Base-by-base conservation (phyloP, 495 filamentous ascomycete genomes). In the Annulohypoxylon nitens region DNA sequence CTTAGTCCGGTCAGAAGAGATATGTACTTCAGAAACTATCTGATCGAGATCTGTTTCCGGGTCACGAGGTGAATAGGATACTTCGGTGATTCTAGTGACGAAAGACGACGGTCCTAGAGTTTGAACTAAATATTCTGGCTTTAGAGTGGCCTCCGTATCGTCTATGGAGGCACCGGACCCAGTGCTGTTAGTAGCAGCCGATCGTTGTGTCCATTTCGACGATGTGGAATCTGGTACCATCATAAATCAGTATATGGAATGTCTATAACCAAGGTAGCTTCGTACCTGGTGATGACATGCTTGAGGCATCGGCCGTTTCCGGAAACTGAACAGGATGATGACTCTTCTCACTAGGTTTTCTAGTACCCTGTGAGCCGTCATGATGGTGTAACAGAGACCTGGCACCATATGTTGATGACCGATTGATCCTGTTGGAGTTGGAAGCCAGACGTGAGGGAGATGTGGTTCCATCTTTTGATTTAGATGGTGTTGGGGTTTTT, bases 181-280 rank as follows among this genome's bases (percentile, higher is more conserved):
- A 43, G 73, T 76, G 41, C 75, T 76, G 26, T 78, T 73, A 33
- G 79, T 78, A 23, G 78, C 75, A 30, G 76, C 70, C 47, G 83
- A 81, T 30, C 76, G 53, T 3, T 80, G 74, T 16, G 81, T 84
- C 71, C 80, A 76, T 74, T 78, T 83, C 0, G 83, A 85, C 33
- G 83, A 64, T 7, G 80, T 78, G 2, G 83, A 84, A 67, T 82
- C 84, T 83, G 68, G 11, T 2, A 55, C 18, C 10, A 23, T n/a
- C 3, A 45, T 50, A 0, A 16, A 61, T 79, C 16, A 76, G 69
- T 43, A 23, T 63, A 16, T 33, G 9, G n/a, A 47, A 37, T 6
- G n/a, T 8, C 8, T 39, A 16, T 5, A n/a, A 33, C 58, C 9
- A 51, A 34, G 33, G 47, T 33, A 20, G 2, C 30, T 45, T 34